Evolutionary conservation across 2,329 filamentous ascomycete species (phyloP), one percentile per base, ranked within the genome.

Genomic region (Metarhizium guizhouense): DNA sequence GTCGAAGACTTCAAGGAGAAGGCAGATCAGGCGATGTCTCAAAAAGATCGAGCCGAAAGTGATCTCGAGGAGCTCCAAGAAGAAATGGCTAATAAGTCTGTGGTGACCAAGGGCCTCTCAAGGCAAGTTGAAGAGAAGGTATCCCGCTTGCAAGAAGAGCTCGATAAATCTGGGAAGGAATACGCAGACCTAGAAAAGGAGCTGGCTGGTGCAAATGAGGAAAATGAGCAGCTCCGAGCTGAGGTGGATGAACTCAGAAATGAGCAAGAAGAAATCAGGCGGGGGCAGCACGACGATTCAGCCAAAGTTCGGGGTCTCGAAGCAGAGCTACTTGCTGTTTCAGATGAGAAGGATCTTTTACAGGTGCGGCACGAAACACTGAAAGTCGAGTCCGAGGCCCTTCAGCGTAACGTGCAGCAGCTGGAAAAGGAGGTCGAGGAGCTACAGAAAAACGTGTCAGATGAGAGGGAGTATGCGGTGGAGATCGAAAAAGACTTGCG

Each of bases 21-120:
- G 60, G 69, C 80, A 18, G 72, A 82, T 42, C 74, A 81, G 53
- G 81, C 83, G 0, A 58, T 77, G 7, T 66, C 72, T 1, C 76
- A 84, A 55, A 82, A 81, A 61, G 74, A 81, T 25, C 76, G 78
- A 34, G 83, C 83, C 2, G 80, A 84, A 62, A 72, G 70, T 6
- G 78, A 86, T 57, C 72, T 86, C 16, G 78, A 84, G 62, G 83
- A 86, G 63, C 75, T 91, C 29, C 86, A 88, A 59, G 86, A 89
- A 54, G 88, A 91, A 63, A 83, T 91, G 79, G 80, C 86, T 25
- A 86, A 92, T 70, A 91, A 90, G 63, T 92, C 88, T 0, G 79
- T 90, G 42, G 83, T 83, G 54, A 88, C 86, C 13, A 90, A 88
- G 65, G 87, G 86, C 2, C 76, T 90, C 8, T 88, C 83, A 53